Percentiles rank a stretch among this genome's conserved stretches.
Evolutionary conservation across 129 eudicot genomes (phyloP).

Genomic region (Lactuca saligna): DNA sequence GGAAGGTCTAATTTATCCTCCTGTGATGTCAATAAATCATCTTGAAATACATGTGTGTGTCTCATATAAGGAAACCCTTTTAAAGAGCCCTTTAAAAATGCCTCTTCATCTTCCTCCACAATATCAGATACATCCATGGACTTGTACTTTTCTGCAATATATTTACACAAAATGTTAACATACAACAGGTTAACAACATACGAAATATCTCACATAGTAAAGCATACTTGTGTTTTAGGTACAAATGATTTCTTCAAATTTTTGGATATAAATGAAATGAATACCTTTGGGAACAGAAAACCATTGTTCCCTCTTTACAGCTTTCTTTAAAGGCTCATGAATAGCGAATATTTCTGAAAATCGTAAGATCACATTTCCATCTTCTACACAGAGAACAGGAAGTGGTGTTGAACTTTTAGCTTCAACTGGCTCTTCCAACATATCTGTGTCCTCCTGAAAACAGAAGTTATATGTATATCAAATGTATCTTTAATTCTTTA

Average conservation of each 20-base stretch:
- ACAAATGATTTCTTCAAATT: not conserved
- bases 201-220: not conserved
- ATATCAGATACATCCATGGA: conserved; percentile 49
- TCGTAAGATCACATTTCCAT: conserved; percentile 68
- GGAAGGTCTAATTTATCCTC: conserved; percentile 44
- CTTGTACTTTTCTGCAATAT: conserved; percentile 59
- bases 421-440: conserved; percentile 41
- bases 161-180: conserved; percentile 18
- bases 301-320: conserved; percentile 59
- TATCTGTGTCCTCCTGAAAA: conserved; percentile 54
- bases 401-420: conserved; percentile 52
- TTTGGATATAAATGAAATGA: conserved; percentile 2
- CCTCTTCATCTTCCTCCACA: conserved; percentile 84
- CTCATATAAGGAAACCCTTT: conserved; percentile 45
- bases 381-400: conserved; percentile 82
- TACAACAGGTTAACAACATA: conserved; percentile 6
- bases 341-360: conserved; percentile 95
- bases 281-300: conserved; percentile 74
- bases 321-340: conserved; percentile 66
- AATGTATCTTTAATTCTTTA: too few species aligned
- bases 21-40: conserved; percentile 28
- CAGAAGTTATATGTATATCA: not conserved
- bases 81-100: conserved; percentile 57
- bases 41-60: conserved; percentile 33
- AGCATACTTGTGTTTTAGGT: not conserved